Conservation (phyloP, 139 green algal species). For the Closterium sp. region DNA sequence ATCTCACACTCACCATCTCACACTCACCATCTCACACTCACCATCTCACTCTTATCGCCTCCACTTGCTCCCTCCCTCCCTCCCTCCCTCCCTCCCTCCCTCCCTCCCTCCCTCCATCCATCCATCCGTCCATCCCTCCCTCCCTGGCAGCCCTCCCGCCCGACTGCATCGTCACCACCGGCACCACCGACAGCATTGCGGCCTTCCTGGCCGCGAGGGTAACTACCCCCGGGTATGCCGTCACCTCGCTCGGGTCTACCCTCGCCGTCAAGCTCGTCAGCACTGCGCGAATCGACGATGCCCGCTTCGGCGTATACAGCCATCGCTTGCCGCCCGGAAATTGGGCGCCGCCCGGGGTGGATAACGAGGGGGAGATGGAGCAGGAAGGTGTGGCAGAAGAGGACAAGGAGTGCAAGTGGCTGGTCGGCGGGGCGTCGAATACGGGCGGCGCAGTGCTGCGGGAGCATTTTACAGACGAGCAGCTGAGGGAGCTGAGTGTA, state of each 20-base stretch:
- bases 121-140: too few relatives aligned
- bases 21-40: too few relatives aligned
- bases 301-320: constrained; percentile 87
- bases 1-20: too few relatives aligned
- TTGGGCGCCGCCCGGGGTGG: background rate
- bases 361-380: background rate
- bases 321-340: constrained; percentile 70
- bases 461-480: constrained; percentile 70
- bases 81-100: too few relatives aligned
- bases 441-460: constrained; percentile 83
- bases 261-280: constrained; percentile 93
- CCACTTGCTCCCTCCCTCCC: too few relatives aligned
- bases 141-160: constrained; percentile 17
- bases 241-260: constrained; percentile 86
- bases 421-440: constrained; percentile 84
- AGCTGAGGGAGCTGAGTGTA: constrained; percentile 72
- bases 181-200: constrained; percentile 89
- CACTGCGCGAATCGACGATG: constrained; percentile 75
- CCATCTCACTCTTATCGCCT: too few relatives aligned
- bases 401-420: constrained; percentile 67
- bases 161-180: constrained; percentile 61
- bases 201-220: constrained; percentile 86
- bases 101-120: too few relatives aligned
- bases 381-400: background rate
- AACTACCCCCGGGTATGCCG: constrained; percentile 23